Evolutionary conservation across 2,329 filamentous ascomycete genomes (phyloP).

Genomic region (Fusarium sp.): DNA sequence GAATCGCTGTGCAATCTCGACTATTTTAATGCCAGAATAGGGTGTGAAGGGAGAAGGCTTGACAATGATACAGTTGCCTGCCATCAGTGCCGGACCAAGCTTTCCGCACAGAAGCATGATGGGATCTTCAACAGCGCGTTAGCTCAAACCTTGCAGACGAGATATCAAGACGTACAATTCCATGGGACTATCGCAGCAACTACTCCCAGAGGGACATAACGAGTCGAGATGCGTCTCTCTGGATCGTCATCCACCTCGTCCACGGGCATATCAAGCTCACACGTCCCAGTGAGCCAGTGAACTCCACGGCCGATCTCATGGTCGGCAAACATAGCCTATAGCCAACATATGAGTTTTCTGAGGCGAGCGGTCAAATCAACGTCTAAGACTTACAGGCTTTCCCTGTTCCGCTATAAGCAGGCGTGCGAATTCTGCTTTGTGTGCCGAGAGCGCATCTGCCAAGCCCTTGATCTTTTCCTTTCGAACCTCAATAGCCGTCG

Average conservation of each 20-base stretch:
- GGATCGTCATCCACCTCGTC: not conserved
- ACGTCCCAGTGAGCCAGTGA: not conserved
- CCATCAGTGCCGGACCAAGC: slow-evolving; percentile 51
- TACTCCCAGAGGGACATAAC: not conserved
- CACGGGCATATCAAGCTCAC: not conserved
- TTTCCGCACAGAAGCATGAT: slow-evolving; percentile 8
- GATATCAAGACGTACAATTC: not conserved
- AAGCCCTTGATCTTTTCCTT: not conserved
- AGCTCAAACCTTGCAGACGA: not conserved
- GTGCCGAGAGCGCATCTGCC: not conserved
- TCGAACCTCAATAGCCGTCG: not conserved
- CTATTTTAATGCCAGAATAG: slow-evolving; percentile 66
- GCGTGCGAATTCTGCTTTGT: not conserved
- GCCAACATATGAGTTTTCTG: accelerated
- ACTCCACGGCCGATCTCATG: not conserved
- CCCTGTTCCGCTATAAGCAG: not conserved
- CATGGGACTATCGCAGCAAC: not conserved
- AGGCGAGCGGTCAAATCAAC: accelerated
- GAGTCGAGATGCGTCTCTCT: not conserved
- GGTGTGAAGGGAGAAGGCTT: slow-evolving; percentile 69
- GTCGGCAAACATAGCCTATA: not conserved
- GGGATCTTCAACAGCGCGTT: not conserved
- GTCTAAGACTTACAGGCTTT: not conserved
- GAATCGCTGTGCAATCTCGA: slow-evolving; percentile 65
- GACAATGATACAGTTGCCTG: slow-evolving; percentile 64